Conservation (phyloP, 352 stramenopile species). For the Phytophthora sp. region DNA sequence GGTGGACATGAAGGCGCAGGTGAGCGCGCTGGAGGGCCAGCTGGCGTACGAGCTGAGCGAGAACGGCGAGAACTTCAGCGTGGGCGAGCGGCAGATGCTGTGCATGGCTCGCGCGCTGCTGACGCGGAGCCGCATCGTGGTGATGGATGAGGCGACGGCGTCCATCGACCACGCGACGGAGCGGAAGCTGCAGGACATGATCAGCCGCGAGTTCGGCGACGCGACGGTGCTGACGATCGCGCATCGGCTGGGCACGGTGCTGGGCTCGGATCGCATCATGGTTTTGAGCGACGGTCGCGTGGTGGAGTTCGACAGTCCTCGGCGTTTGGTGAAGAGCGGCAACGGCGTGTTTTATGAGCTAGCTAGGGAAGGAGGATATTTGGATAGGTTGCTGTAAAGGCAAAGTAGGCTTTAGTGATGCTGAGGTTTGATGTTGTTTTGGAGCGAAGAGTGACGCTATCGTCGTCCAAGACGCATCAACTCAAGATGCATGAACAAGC, state of each 20-base stretch:
- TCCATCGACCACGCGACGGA: constrained; percentile 39
- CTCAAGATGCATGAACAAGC: too few species aligned
- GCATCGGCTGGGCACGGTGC: constrained; percentile 73
- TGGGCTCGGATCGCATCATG: constrained; percentile 63
- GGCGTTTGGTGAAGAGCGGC: constrained; percentile 9
- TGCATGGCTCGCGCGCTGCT: constrained; percentile 92
- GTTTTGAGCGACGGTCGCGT: constrained; percentile 86
- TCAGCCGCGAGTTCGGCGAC: constrained; percentile 71
- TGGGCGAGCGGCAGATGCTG: constrained; percentile 92
- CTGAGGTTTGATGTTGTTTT: too few species aligned
- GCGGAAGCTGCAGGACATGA: constrained; percentile 48
- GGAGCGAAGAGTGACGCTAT: too few species aligned
- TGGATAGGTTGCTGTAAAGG: too few species aligned
- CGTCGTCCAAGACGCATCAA: too few species aligned
- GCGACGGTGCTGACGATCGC: constrained; percentile 93
- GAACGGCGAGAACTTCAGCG: constrained; percentile 42
- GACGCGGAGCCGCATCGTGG: constrained; percentile 77
- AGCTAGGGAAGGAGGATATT: constrained; percentile 20
- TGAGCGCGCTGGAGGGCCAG: constrained; percentile 21
- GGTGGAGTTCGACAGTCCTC: constrained; percentile 84
- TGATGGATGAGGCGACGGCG: constrained; percentile 92
- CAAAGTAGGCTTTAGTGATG: too few species aligned
- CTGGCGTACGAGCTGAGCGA: constrained; percentile 43
- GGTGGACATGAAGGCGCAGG: constrained; percentile 61
- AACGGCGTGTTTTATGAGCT: constrained; percentile 25